Conservation (phyloP, 129 eudicot genomes). For the Tagetes erecta region DNA sequence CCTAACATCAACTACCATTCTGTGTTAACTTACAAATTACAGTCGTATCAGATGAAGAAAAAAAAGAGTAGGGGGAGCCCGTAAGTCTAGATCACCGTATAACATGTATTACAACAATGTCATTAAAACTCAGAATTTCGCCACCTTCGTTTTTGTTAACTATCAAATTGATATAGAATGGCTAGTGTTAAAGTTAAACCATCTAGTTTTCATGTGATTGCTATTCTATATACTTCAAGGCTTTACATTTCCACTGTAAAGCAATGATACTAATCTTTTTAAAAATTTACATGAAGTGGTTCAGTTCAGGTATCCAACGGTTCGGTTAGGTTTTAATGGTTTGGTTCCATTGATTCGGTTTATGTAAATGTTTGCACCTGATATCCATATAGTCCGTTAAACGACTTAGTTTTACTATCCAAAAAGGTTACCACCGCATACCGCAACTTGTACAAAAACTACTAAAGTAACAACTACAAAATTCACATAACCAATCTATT, state of each 20-base stretch:
- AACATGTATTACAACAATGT: constrained; percentile 6
- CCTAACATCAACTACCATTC: constrained; percentile 12
- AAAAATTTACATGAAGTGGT: no score
- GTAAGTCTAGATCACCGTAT: neutral
- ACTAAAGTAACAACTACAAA: neutral
- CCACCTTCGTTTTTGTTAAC: neutral
- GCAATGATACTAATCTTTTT: neutral
- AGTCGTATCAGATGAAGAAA: neutral
- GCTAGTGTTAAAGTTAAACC: neutral
- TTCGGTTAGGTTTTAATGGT: neutral
- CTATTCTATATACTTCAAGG: neutral
- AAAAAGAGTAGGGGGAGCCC: neutral
- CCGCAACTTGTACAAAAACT: neutral
- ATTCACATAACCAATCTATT: neutral
- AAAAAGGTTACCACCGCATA: neutral
- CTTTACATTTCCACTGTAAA: neutral
- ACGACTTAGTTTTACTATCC: no score
- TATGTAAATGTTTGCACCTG: neutral
- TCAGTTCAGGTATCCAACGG: neutral
- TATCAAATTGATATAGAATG: constrained; percentile 4
- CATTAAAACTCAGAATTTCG: neutral
- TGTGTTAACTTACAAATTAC: constrained; percentile 4
- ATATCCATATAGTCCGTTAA: no score
- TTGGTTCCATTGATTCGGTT: neutral
- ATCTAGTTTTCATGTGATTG: neutral